Conservation (phyloP, 768 basidiomycete genomes). For the Suillus spraguei region DNA sequence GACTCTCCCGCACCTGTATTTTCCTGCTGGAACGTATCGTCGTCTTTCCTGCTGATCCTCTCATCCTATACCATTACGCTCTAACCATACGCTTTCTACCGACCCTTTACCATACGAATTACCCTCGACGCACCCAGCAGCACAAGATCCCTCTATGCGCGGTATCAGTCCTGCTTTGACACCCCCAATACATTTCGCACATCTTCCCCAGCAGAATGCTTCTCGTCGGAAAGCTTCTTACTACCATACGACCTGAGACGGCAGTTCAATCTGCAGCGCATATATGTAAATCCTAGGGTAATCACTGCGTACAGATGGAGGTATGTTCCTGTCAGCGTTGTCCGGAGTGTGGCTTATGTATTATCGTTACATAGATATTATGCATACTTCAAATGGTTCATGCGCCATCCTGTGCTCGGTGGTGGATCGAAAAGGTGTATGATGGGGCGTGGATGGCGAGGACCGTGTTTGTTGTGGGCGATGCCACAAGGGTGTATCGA, state of each 20-base stretch:
- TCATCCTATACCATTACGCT: constrained; percentile 41
- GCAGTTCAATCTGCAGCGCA: constrained; percentile 37
- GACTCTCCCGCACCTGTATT: constrained; percentile 47
- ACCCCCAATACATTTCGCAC: constrained; percentile 36
- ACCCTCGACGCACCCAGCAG: constrained; percentile 32
- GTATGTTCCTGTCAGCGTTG: constrained; percentile 16
- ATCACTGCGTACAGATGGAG: constrained; percentile 40
- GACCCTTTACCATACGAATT: constrained; percentile 31
- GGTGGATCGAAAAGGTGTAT: constrained; percentile 43
- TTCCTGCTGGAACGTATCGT: constrained; percentile 49
- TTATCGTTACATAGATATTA: constrained; percentile 23
- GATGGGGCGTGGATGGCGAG: constrained; percentile 42
- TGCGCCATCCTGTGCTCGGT: constrained; percentile 42
- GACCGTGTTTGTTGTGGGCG: constrained; percentile 39
- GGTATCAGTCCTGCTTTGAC: constrained; percentile 32
- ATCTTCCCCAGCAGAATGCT: constrained; percentile 33
- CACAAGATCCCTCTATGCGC: constrained; percentile 18
- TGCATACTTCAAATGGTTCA: constrained; percentile 37
- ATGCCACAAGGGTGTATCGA: constrained; percentile 19
- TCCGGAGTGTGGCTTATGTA: not conserved
- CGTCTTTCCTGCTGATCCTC: constrained; percentile 41
- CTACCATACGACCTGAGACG: constrained; percentile 47
- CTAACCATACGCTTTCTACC: constrained; percentile 38
- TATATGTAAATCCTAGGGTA: constrained; percentile 43
- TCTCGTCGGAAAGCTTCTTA: constrained; percentile 42